A percentile compares a stretch with the other conserved stretches of the same genome.
Conservation (phyloP, 2,329 filamentous ascomycete species). For the Microcyclospora pomicola region DNA sequence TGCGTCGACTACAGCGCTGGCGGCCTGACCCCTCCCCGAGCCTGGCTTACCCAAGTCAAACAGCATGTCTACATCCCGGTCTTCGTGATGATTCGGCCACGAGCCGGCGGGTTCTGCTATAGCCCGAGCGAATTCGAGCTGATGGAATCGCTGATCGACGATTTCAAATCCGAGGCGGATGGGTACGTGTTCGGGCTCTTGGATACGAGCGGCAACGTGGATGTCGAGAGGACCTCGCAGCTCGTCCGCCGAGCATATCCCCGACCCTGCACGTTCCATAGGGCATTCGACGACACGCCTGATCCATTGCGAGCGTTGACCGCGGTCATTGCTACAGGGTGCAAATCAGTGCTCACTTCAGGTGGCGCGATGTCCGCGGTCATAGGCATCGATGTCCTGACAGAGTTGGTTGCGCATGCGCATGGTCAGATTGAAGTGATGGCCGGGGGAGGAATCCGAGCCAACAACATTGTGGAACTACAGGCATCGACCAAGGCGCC, state of each 20-base stretch:
- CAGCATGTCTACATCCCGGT: constrained; percentile 27
- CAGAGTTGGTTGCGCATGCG: constrained; percentile 18
- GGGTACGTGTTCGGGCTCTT: constrained; percentile 43
- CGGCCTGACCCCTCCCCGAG: constrained; percentile 28
- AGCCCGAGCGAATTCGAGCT: constrained; percentile 24
- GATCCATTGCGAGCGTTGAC: constrained; percentile 22
- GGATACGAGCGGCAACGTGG: constrained; percentile 21
- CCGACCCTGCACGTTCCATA: constrained; percentile 40
- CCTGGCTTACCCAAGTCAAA: constrained; percentile 17
- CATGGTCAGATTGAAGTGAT: constrained; percentile 30
- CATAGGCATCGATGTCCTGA: constrained; percentile 23
- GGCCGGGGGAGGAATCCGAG: constrained; percentile 37
- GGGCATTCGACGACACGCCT: constrained; percentile 36
- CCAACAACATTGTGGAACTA: constrained; percentile 28
- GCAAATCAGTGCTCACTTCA: constrained; percentile 35
- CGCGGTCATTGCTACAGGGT: constrained; percentile 31
- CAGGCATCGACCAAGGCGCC: constrained; percentile 4
- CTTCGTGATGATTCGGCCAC: constrained; percentile 41
- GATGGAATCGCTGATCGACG: constrained; percentile 31
- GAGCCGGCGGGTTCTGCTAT: constrained; percentile 34
- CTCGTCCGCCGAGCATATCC: constrained; percentile 30
- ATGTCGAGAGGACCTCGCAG: constrained; percentile 27
- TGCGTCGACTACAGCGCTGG: constrained; percentile 29
- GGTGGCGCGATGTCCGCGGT: constrained; percentile 27
- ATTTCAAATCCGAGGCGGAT: constrained; percentile 24